Evolutionary conservation across 768 basidiomycete genomes (phyloP).

Genomic region (Scleroderma bovista): DNA sequence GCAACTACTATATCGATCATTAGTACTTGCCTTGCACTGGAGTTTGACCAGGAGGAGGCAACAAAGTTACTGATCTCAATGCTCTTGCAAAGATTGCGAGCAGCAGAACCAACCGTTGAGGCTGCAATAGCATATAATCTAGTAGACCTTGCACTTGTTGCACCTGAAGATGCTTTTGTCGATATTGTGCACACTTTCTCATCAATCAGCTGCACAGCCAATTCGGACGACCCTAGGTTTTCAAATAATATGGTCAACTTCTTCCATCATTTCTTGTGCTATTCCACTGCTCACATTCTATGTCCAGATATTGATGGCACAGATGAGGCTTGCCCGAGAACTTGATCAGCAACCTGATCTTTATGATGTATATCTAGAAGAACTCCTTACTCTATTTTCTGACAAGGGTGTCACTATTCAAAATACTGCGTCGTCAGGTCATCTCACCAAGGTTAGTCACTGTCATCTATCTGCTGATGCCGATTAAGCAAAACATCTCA

Average conservation of each 20-base stretch:
- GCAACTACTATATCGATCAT: no score
- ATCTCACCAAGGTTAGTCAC: constrained; percentile 54
- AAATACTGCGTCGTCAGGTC: constrained; percentile 63
- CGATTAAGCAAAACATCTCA: constrained; percentile 23
- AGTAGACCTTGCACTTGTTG: no score
- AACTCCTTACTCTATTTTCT: no score
- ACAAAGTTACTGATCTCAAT: no score
- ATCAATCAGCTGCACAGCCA: constrained; percentile 71
- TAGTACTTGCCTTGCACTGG: no score
- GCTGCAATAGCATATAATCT: constrained; percentile 87
- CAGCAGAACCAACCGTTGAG: constrained; percentile 83
- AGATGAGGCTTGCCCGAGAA: no score
- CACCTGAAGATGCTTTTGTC: constrained; percentile 68
- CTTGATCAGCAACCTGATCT: no score
- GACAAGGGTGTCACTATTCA: no score
- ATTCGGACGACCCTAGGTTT: no score
- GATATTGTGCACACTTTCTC: constrained; percentile 87
- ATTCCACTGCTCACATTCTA: background rate
- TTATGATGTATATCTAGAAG: no score
- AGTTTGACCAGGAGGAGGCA: no score
- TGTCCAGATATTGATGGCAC: constrained; percentile 70
- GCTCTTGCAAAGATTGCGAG: constrained; percentile 81
- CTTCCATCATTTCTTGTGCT: background rate
- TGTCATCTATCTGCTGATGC: constrained; percentile 3
- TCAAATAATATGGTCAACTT: constrained; percentile 80